Evolutionary conservation across 192 early-diverging fungal genomes (phyloP).

Genomic region (Entrophospora sp.): DNA sequence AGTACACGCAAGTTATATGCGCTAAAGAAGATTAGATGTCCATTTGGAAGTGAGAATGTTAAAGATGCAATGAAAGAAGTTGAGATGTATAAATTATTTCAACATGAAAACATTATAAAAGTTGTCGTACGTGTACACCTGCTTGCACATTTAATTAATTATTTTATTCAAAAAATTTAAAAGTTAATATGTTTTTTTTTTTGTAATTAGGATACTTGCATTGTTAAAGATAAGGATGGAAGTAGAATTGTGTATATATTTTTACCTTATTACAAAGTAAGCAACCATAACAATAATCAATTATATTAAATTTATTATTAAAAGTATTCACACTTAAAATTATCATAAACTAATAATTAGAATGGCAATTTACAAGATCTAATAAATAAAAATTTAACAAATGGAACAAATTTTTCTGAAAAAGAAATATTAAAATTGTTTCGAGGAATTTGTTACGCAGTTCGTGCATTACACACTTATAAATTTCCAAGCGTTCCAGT

Average conservation of each 20-base stretch:
- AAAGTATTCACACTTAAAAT: background rate
- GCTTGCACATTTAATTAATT: background rate
- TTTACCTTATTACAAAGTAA: constrained; percentile 56
- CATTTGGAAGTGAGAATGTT: constrained; percentile 46
- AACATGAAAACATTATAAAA: constrained; percentile 56
- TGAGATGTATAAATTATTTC: constrained; percentile 56
- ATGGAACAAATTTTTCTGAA: constrained; percentile 44
- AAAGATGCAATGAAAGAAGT: constrained; percentile 59
- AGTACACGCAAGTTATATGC: constrained; percentile 42
- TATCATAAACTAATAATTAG: background rate
- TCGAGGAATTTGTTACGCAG: constrained; percentile 47
- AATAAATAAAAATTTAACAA: constrained; percentile 39
- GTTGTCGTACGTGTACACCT: constrained; percentile 48
- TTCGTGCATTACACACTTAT: constrained; percentile 48
- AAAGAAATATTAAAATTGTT: constrained; percentile 50
- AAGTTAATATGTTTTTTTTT: background rate
- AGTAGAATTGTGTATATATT: constrained; percentile 57
- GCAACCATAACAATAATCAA: too few relatives aligned
- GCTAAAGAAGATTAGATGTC: constrained; percentile 61
- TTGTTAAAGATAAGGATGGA: constrained; percentile 39
- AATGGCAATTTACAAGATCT: constrained; percentile 49
- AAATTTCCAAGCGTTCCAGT: constrained; percentile 32
- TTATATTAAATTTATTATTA: too few relatives aligned
- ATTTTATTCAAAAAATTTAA: background rate
- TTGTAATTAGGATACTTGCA: constrained; percentile 47